These are phyloP conservation scores for Trypanosoma brucei DNA, from an alignment of 208 protist genomes.

Conservation along the genomic window DNA sequence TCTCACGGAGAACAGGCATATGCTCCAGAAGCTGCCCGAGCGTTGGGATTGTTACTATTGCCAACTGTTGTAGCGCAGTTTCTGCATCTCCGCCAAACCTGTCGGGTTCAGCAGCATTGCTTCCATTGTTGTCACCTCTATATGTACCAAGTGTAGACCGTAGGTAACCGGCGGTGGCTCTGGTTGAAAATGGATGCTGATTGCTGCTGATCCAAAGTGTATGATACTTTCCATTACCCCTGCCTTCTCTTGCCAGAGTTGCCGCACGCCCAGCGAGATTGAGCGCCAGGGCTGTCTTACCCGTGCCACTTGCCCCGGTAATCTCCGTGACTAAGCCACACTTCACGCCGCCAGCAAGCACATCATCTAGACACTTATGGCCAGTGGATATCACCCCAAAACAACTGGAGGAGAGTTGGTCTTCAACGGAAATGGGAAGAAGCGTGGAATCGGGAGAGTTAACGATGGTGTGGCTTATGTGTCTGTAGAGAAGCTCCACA, in stretches of 20 bases:
- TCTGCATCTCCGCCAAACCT: not conserved
- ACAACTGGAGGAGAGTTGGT: constrained; percentile 3
- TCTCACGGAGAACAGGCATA: constrained; percentile 7
- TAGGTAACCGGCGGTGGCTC: constrained; percentile 6
- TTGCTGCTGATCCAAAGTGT: constrained; percentile 22
- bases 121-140: not conserved
- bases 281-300: constrained; percentile 37
- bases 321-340: constrained; percentile 54
- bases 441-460: not conserved
- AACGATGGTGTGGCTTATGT: constrained; percentile 9
- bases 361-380: constrained; percentile 35
- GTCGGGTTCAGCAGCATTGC: no score
- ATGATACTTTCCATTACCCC: not conserved
- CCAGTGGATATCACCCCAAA: constrained; percentile 31
- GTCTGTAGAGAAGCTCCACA: constrained; percentile 14
- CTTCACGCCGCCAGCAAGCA: constrained; percentile 37
- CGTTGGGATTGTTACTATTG: constrained; percentile 1
- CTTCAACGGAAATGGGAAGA: constrained; percentile 11
- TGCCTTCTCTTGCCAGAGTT: not conserved
- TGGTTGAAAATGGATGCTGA: constrained; percentile 8
- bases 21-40: constrained; percentile 11
- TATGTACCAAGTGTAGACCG: constrained; percentile 10
- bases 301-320: constrained; percentile 29
- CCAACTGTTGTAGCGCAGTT: constrained; percentile 8
- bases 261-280: constrained; percentile 9